A percentile compares a stretch with the other conserved stretches of the same genome.
phyloP scores from a whole-genome alignment of 1,284 basidiomycete species.

The Apiotrichum siamense region DNA sequence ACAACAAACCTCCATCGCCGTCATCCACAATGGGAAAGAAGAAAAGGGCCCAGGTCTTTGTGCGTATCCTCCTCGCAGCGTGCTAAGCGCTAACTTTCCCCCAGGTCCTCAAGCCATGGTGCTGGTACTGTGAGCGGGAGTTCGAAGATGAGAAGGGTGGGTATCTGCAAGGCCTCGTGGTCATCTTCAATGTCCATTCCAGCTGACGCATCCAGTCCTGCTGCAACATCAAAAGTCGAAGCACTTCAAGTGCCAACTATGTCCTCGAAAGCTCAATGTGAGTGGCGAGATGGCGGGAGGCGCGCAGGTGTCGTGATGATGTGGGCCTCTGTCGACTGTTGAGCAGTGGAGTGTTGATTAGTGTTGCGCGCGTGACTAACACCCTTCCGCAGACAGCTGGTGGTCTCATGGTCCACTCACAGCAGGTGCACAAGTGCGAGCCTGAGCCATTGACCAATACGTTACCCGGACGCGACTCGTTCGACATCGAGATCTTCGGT shows the following conservation, averaged over 20 bases:
- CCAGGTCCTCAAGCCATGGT: slow-evolving; percentile 84
- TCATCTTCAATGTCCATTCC: slow-evolving; percentile 6
- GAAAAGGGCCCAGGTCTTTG: slow-evolving; percentile 45
- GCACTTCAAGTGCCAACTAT: slow-evolving; percentile 96
- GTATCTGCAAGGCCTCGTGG: not conserved
- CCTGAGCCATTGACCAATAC: slow-evolving; percentile 98
- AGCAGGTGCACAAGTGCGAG: slow-evolving; percentile 97
- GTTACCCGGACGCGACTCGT: slow-evolving; percentile 89
- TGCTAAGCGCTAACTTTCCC: slow-evolving; percentile 16
- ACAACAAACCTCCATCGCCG: slow-evolving; percentile 2
- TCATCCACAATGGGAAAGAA: slow-evolving; percentile 46
- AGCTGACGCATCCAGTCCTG: slow-evolving; percentile 58
- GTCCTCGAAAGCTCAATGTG: slow-evolving; percentile 81
- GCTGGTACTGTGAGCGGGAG: slow-evolving; percentile 98
- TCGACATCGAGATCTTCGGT: slow-evolving; percentile 98
- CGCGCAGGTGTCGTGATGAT: not conserved
- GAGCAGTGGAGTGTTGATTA: too few species aligned
- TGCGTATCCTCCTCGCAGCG: slow-evolving; percentile 6
- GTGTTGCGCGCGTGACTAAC: slow-evolving; percentile 7
- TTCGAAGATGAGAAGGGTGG: slow-evolving; percentile 95
- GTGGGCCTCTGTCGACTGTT: not conserved
- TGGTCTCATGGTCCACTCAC: slow-evolving; percentile 95
- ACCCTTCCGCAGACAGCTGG: slow-evolving; percentile 59
- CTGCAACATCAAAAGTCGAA: slow-evolving; percentile 99
- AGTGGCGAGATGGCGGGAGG: slow-evolving; percentile 2